These are phyloP conservation scores for Pythium vanterpoolii DNA, from an alignment of 352 stramenopile genomes.

Conservation along the genomic window DNA sequence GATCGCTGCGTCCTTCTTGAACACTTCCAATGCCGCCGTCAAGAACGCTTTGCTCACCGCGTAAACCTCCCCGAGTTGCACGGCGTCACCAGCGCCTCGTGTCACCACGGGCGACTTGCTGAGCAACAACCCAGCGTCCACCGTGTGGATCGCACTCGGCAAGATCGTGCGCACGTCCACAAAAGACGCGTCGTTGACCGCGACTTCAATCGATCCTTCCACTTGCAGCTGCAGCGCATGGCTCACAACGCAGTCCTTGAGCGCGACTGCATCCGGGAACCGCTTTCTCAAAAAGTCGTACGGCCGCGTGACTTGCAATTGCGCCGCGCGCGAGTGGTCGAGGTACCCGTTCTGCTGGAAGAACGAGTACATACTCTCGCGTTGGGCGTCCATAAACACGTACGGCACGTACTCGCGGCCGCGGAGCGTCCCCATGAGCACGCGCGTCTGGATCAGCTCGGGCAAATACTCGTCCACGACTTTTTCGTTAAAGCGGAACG, in stretches of 20 bases:
- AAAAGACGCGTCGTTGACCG: conserved; percentile 59
- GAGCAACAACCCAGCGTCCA: conserved; percentile 49
- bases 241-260: conserved; percentile 67
- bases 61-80: conserved; percentile 57
- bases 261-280: conserved; percentile 62
- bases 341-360: conserved; percentile 84
- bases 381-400: conserved; percentile 73
- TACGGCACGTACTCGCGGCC: conserved; percentile 78
- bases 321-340: conserved; percentile 46
- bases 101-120: conserved; percentile 37
- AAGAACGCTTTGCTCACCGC: conserved; percentile 63
- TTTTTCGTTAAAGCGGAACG: conserved; percentile 59
- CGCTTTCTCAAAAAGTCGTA: conserved; percentile 73
- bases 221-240: conserved; percentile 56
- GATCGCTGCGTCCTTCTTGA: conserved; percentile 41
- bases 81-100: conserved; percentile 31
- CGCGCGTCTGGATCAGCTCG: conserved; percentile 50
- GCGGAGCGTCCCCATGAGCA: conserved; percentile 59
- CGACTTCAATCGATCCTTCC: conserved; percentile 67
- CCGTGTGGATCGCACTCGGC: conserved; percentile 47
- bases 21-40: conserved; percentile 35
- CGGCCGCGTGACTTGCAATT: conserved; percentile 60
- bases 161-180: conserved; percentile 60
- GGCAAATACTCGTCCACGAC: conserved; percentile 55
- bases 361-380: conserved; percentile 78